phyloP scores from a whole-genome alignment of 2,329 filamentous ascomycete species.

The Cylindrodendrum hubeiense region DNA sequence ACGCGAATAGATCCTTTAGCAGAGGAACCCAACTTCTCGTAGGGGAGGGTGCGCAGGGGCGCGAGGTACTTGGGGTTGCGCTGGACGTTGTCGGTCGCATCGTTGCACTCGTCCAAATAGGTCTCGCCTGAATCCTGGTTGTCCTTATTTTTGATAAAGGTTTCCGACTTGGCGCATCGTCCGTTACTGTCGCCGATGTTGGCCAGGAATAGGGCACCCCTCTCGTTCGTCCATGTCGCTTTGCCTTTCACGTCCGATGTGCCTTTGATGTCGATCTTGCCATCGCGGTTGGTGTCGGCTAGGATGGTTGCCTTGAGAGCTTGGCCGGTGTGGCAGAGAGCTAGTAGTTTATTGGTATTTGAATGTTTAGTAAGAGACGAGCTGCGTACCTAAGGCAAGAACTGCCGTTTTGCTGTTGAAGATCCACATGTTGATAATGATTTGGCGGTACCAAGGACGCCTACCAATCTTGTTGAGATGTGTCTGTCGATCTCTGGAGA shows the following conservation, averaged over 20 bases:
- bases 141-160: conserved; percentile 2
- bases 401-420: background rate
- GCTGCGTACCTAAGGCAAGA: conserved; percentile 17
- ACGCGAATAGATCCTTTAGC: conserved; percentile 35
- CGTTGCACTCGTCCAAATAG: conserved; percentile 48
- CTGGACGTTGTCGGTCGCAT: conserved; percentile 50
- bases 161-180: conserved; percentile 44
- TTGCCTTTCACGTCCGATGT: conserved; percentile 40
- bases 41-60: conserved; percentile 47
- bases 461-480: background rate
- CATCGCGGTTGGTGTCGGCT: conserved; percentile 55
- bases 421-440: conserved; percentile 20
- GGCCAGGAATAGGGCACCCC: conserved; percentile 52
- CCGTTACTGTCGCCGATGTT: conserved; percentile 51
- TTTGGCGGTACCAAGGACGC: background rate
- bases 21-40: conserved; percentile 23
- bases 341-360: background rate
- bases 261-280: conserved; percentile 41
- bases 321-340: conserved; percentile 14
- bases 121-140: conserved; percentile 27
- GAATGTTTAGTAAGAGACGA: rapidly evolving
- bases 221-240: conserved; percentile 33
- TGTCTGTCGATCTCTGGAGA: background rate
- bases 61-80: conserved; percentile 47
- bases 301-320: conserved; percentile 36